A percentile compares a stretch with the other conserved stretches of the same genome.
phyloP scores from a whole-genome alignment of 148 eudicot species.

The Dianthus caryophyllus region DNA sequence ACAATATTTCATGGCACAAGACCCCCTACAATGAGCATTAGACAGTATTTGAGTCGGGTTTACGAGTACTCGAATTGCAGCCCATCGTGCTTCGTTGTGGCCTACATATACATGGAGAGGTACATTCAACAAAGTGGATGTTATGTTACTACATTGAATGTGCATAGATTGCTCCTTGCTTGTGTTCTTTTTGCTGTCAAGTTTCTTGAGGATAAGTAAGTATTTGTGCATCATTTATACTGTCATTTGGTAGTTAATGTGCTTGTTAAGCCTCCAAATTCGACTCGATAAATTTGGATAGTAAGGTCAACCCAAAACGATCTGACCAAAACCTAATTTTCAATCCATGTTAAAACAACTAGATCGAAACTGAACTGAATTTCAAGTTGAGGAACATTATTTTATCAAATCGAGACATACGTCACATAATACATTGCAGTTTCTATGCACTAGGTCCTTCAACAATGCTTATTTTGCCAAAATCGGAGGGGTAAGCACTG shows the following conservation, averaged over 20 bases:
- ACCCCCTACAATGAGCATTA: conserved; percentile 38
- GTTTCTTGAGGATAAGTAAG: conserved; percentile 46
- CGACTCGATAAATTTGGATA: too few species aligned
- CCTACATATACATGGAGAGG: conserved; percentile 40
- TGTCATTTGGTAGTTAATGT: background rate
- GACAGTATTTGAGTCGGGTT: conserved; percentile 34
- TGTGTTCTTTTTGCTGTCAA: conserved; percentile 40
- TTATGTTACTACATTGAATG: conserved; percentile 37
- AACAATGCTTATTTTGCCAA: conserved; percentile 79
- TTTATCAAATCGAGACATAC: too few species aligned
- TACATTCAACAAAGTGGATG: conserved; percentile 17
- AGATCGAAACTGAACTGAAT: too few species aligned
- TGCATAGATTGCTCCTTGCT: conserved; percentile 47
- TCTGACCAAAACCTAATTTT: background rate
- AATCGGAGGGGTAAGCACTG: conserved; percentile 60
- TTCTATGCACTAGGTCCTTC: conserved; percentile 46
- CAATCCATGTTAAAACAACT: too few species aligned
- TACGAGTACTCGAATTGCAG: conserved; percentile 44
- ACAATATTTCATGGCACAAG: conserved; percentile 46
- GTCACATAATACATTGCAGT: background rate
- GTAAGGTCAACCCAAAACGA: too few species aligned
- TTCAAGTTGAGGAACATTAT: too few species aligned
- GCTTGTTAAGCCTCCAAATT: too few species aligned
- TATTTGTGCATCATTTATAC: background rate
- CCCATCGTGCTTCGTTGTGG: conserved; percentile 45